These are phyloP conservation scores for Lanmaoa rubissima DNA, from an alignment of 768 basidiomycete species.

Conservation along the genomic window DNA sequence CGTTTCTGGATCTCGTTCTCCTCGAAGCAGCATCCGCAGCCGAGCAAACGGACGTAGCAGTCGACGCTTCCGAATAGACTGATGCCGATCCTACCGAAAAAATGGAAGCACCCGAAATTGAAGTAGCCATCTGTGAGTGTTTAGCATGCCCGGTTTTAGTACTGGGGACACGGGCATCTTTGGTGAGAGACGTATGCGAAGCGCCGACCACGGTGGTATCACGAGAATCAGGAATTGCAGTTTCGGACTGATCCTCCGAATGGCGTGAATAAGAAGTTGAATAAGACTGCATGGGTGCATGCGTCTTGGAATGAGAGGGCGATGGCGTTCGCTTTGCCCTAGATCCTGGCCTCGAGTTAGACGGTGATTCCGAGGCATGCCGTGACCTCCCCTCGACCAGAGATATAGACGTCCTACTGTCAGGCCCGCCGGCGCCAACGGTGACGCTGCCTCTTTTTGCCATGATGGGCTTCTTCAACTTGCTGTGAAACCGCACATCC, in stretches of 20 bases:
- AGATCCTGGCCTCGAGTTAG: slow-evolving; percentile 18
- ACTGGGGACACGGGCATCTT: background rate
- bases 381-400: slow-evolving; percentile 15
- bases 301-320: slow-evolving; percentile 13
- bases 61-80: slow-evolving; percentile 28
- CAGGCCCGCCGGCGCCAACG: background rate
- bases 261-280: slow-evolving; percentile 15
- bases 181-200: background rate
- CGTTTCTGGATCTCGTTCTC: slow-evolving; percentile 7
- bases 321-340: slow-evolving; percentile 19
- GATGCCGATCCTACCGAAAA: slow-evolving; percentile 29
- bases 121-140: slow-evolving; percentile 18
- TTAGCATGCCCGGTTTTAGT: slow-evolving; percentile 19
- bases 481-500: slow-evolving; percentile 67
- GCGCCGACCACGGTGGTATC: slow-evolving; percentile 2
- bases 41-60: slow-evolving; percentile 24
- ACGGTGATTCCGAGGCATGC: slow-evolving; percentile 17
- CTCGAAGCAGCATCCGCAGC: slow-evolving; percentile 3
- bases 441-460: slow-evolving; percentile 51
- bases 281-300: slow-evolving; percentile 15
- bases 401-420: slow-evolving; percentile 20
- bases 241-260: slow-evolving; percentile 12
- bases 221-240: background rate
- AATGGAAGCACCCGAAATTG: slow-evolving; percentile 28
- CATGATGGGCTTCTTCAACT: slow-evolving; percentile 78